Evolutionary conservation across 2,329 filamentous ascomycete genomes (phyloP), one percentile per base, ranked within the genome.

Genomic region (Thelonectria olida): DNA sequence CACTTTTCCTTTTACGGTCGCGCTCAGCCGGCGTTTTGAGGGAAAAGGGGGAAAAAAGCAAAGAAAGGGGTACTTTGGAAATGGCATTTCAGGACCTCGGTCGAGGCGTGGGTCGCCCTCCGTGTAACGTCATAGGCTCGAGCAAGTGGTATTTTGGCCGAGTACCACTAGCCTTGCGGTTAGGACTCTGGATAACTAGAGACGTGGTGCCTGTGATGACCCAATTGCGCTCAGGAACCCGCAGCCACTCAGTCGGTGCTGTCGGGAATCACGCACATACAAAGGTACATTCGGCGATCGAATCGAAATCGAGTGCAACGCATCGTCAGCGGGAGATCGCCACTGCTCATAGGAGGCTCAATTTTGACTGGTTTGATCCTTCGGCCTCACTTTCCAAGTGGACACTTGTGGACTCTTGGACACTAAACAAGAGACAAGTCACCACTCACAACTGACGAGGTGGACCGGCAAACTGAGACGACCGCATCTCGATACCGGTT

Each of bases 241-340:
- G 19, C 45, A 54, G 53, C 59, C 54, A 57, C 50, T 36, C 27
- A 34, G 15, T 38, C 34, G 51, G 51, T 39, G 8, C 61, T 60
- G 42, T 41, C 48, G 54, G 48, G 34, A 60, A 60, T 63, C 42
- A 60, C 61, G 28, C 54, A 64, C 58, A 58, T 61, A n/a, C n/a
- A n/a, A n/a, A 34, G 28, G 31, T 34, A 34, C 31, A 34, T 13
- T 15, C 31, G 31, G 31, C 31, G 31, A 34, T 34, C 45, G 51
- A 47, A 63, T 64, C 60, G 62, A 50, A 60, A 67, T 65, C 65
- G 61, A 49, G 45, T 65, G 61, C 47, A 57, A 31, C 50, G 47
- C 57, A 59, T 68, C 64, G 63, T 64, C 63, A 67, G 61, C 67
- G 67, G 67, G 67, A 69, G 67, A 69, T 69, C 67, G 67, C 61